Evolutionary conservation across 345 rosid species (phyloP), one percentile per base, ranked within the genome.

Genomic region (Ricinus communis): DNA sequence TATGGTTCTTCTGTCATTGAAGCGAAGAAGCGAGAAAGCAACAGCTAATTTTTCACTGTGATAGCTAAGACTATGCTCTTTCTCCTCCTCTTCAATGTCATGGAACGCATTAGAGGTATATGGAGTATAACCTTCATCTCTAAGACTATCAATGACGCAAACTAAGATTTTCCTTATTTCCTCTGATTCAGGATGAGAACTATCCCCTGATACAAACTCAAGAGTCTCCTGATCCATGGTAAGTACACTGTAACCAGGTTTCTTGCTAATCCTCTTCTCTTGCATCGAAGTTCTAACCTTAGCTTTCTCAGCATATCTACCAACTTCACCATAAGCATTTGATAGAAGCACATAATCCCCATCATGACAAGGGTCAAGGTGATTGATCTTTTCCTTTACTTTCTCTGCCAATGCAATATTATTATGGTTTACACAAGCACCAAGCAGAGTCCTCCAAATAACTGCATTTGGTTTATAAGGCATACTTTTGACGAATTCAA

Each of bases 261-360:
- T 75, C 77, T 85, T 87, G 71, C 30, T 31, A 45, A 85, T 79
- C 71, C 81, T 81, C 70, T 70, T 79, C 21, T 80, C 78, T 70
- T n/a, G 73, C 89, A 87, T 87, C 5, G 67, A 70, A 22, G 13
- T 62, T 73, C 87, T 80, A 56, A 82, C 31, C 6, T 49, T 60
- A 2, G 80, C 85, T 69, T 82, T 83, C 62, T 81, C 85, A 8
- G 15, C 5, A 78, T 82, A 82, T 69, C 77, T 78, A 45, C 86
- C 80, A 45, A 52, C 53, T 36, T 73, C 84, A 33, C 80, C 85
- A 31, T 85, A 87, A n/a, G 78, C 83, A 43, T 87, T 87, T 9
- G 91, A 83, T 9, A 87, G 52, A 45, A 87, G 85, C 61, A 87
- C 91, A 64, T 80, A 83, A 64, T 87, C 86, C 8, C 91, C 86